A percentile compares a stretch with the other conserved stretches of the same genome.
phyloP scores from a whole-genome alignment of 768 basidiomycete species.

The Russula lepida region DNA sequence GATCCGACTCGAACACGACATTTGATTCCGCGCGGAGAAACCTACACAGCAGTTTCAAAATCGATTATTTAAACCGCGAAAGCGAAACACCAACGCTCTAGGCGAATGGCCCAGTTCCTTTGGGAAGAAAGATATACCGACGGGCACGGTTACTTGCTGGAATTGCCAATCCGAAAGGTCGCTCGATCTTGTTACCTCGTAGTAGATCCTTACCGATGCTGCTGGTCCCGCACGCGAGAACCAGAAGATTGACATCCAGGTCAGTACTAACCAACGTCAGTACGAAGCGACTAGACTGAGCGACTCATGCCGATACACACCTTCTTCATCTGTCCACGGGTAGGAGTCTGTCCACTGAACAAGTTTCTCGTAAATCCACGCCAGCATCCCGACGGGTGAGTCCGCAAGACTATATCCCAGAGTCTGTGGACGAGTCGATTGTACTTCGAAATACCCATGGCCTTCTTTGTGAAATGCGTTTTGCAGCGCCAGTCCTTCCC shows the following conservation, averaged over 20 bases:
- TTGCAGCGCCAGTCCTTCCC: slow-evolving; percentile 21
- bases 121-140: slow-evolving; percentile 46
- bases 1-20: slow-evolving; percentile 41
- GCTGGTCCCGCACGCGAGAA: slow-evolving; percentile 30
- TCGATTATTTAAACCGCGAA: neutral
- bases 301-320: slow-evolving; percentile 23
- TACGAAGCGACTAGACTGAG: neutral
- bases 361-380: slow-evolving; percentile 34
- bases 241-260: slow-evolving; percentile 33
- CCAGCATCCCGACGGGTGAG: slow-evolving; percentile 43
- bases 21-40: slow-evolving; percentile 27
- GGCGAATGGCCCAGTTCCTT: slow-evolving; percentile 36
- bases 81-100: slow-evolving; percentile 29
- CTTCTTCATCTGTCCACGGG: slow-evolving; percentile 50
- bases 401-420: slow-evolving; percentile 46
- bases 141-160: slow-evolving; percentile 30
- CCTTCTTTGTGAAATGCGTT: slow-evolving; percentile 24
- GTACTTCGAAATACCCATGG: slow-evolving; percentile 28
- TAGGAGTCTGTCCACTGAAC: slow-evolving; percentile 36
- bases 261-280: slow-evolving; percentile 25
- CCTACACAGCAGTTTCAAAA: neutral
- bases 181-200: slow-evolving; percentile 20
- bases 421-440: slow-evolving; percentile 30
- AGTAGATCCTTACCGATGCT: slow-evolving; percentile 28
- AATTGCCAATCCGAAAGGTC: slow-evolving; percentile 1